These are phyloP conservation scores for Acer saccharum DNA, from an alignment of 345 rosid genomes.

Conservation along the genomic window DNA sequence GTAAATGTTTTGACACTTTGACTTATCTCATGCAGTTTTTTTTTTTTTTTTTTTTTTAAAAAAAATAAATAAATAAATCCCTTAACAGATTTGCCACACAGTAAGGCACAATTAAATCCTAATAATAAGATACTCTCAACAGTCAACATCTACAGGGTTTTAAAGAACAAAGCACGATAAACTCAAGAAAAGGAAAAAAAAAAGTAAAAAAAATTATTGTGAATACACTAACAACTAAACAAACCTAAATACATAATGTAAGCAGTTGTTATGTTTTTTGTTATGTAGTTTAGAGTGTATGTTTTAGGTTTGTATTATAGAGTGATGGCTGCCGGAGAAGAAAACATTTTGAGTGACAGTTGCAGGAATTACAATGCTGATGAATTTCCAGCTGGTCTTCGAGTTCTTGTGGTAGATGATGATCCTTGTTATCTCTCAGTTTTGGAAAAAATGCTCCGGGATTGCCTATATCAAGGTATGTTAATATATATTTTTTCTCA, in stretches of 20 bases:
- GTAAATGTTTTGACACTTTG: not conserved
- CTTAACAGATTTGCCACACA: not conserved
- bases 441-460: slow-evolving; percentile 41
- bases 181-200: not conserved
- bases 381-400: slow-evolving; percentile 39
- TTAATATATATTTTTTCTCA: too few species aligned
- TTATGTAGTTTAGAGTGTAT: not conserved
- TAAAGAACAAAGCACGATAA: not conserved
- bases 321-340: not conserved
- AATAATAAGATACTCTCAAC: not conserved
- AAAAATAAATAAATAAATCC: not conserved
- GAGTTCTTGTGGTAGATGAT: slow-evolving; percentile 52
- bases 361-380: slow-evolving; percentile 4
- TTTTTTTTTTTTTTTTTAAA: not conserved
- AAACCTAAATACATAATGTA: not conserved
- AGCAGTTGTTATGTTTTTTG: not conserved
- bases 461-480: slow-evolving; percentile 51
- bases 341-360: not conserved
- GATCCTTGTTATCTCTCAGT: slow-evolving; percentile 42
- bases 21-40: not conserved
- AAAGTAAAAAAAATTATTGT: not conserved
- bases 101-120: not conserved
- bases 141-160: not conserved
- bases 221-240: not conserved
- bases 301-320: not conserved